Evolutionary conservation across 805 yeast species (phyloP).

Genomic region (Saccharomycopsis guyanensis): DNA sequence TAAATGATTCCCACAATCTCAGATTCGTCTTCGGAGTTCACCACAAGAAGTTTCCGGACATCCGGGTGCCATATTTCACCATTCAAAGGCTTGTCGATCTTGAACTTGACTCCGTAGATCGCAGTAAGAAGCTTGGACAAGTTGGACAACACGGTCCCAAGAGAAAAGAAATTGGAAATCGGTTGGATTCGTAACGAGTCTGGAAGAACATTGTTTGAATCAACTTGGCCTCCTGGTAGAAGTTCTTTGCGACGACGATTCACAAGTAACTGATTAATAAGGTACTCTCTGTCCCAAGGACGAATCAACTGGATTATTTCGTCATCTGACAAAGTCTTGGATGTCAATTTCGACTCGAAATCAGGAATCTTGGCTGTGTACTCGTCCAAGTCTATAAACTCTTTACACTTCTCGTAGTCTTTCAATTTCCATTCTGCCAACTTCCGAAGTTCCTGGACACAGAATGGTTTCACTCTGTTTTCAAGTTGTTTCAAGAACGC

Average conservation of each 20-base stretch:
- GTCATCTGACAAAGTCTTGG: constrained; percentile 27
- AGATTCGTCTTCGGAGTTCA: constrained; percentile 47
- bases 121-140: constrained; percentile 59
- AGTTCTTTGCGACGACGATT: constrained; percentile 20
- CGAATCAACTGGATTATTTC: constrained; percentile 42
- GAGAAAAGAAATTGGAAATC: constrained; percentile 66
- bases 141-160: constrained; percentile 83
- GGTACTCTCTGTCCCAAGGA: constrained; percentile 92
- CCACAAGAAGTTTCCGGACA: constrained; percentile 74
- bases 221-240: constrained; percentile 25
- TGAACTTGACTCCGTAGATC: constrained; percentile 71
- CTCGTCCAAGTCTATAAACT: constrained; percentile 6
- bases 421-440: constrained; percentile 36
- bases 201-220: neutral
- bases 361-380: neutral
- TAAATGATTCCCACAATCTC: constrained; percentile 75
- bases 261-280: constrained; percentile 27
- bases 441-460: constrained; percentile 48
- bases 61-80: constrained; percentile 90
- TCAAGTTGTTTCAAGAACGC: constrained; percentile 60
- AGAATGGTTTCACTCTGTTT: constrained; percentile 41
- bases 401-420: constrained; percentile 21
- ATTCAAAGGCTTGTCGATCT: constrained; percentile 49
- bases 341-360: constrained; percentile 5
- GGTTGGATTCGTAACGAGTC: constrained; percentile 31